Base-by-base conservation (phyloP, 257 asterid species). In the Scutellaria baicalensis region DNA sequence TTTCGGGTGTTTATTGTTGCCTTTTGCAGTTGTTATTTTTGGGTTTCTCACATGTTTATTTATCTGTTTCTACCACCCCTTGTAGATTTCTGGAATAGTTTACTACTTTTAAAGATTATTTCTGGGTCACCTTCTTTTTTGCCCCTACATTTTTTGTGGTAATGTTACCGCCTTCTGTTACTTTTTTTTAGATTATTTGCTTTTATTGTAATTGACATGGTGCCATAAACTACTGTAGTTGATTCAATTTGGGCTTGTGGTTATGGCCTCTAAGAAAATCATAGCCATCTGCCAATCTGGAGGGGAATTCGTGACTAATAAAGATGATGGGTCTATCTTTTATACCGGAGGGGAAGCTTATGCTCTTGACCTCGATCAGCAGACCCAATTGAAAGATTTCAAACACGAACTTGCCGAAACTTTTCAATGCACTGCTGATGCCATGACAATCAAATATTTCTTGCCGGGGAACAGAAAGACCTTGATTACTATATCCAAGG, bases 251-350 rank as follows among this genome's bases (percentile, higher is more conserved):
- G 82, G 69, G 62, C 77, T 51, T 68, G 64, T 64, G 75, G 78
- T 50, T 67, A 86, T 90, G 96, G 88, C 85, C 55, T 23, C 86
- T 0, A 94, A 91, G 83, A 91, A 85, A 79, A 86, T 91, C 70
- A 91, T 91, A 45, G 96, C 96, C 18, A 89, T 91, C 68, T 93
- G 99, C 79, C 97, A 91, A 75, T 89, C 96, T 63, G 99, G 99
- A 50, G 99, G 99, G 36, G 96, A 89, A 56, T 91, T 94, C 65
- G 80, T 79, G 69, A 80, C 92, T 9, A 89, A 79, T 69, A 84
- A 87, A 67, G 99, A 91, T 9, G 94, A 81, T 16, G 92, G 96
- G 14, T 84, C 96, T 6, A 72, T 94, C 70, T 80, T 76, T 55
- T 94, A 91, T 66, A 56, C 87, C 0, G 97, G 99, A 1, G 99